Evolutionary conservation across 176 grass and related monocot species (phyloP), one percentile per base, ranked within the genome.

Genomic region (Oryza brachyantha): DNA sequence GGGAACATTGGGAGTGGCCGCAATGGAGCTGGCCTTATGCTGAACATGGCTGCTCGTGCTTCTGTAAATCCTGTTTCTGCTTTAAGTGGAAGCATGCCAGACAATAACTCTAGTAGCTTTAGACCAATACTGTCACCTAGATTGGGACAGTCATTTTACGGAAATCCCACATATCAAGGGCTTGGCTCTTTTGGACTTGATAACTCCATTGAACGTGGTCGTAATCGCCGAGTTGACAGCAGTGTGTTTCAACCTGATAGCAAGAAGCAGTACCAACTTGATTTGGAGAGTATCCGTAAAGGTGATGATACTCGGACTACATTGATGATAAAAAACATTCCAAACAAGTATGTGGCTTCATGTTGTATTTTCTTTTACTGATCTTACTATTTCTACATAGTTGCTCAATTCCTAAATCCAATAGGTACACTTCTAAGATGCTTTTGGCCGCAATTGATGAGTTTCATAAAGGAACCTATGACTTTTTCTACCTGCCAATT

Each of bases 341-440:
- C 95, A 29, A 94, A 97, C 64, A 97, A 97, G 95, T 97, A 94
- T 66, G 77, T 45, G 43, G 25, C 59, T 61, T 31, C 5, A 57
- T 69, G 26, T 77, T 42, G 8, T 37, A 60, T 68, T 68, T 85
- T 61, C 41, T 40, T 82, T 64, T 86, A n/a, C 4, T 73, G n/a
- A 11, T 58, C 28, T 59, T 50, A 57, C 19, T 61, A 40, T 76
- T 78, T 10, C 59, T 84, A 78, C 16, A n/a, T 61, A 55, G 19
- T 79, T 92, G 83, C 48, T 72, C 5, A 1, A 1, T 70, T 80
- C n/a, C 39, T 67, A 71, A 78, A 66, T 85, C 42, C 19, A 12
- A 16, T 82, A 97, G 94, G 85, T 98, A 98, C 75, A 98, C 96
- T 26, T 98, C 92, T 8, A 98, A 98, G 77, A 98, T 98, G 96